Base-by-base conservation (phyloP, 2,329 filamentous ascomycete species). In the Plectosphaerella plurivora region DNA sequence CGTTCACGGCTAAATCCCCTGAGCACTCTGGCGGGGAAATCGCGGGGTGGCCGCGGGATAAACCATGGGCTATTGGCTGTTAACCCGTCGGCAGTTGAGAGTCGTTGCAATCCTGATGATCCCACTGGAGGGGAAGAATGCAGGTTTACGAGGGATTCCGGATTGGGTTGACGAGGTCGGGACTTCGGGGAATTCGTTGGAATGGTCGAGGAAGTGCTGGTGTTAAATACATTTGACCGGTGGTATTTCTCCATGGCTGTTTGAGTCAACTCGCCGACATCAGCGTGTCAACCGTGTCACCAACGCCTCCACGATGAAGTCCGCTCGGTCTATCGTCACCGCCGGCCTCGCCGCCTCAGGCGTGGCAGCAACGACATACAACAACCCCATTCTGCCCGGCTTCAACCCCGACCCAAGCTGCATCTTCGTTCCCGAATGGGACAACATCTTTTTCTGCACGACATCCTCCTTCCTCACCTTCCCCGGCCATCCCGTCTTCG, bases 381-480 rank as follows among this genome's bases (percentile, higher is more conserved):
- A 59, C 39, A 79, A 79, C 59, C 76, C 76, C 0, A 68, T 78
- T 5, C 63, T 80, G 4, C 73, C 76, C 4, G 77, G 77, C 5
- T 78, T 72, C 64, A 71, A 78, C 56, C 72, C 76, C 0, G 76
- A 79, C 57, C 77, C 76, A 0, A 73, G 68, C 5, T 75, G 73
- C 46, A 66, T 71, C n/a, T 68, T 70, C 47, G 62, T 75, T 18
- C 58, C 62, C 9, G 62, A 73, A 15, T 57, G 61, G 10, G 60
- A 73, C 35, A 68, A 71, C n/a, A 75, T 70, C 5, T 79, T 78
- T 59, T 79, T 76, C 61, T 79, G 75, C 55, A 74, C 71, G 3
- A 75, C 74, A 0, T 80, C 77, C 0, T 78, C 74, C 1, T 82
- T 81, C 57, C 73, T 75, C 50, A 67, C 70, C 1, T 81, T 80